A percentile compares a stretch with the other conserved stretches of the same genome.
Conservation (phyloP, 2,329 filamentous ascomycete genomes). For the Pseudopyrenochaeta lycopersici region DNA sequence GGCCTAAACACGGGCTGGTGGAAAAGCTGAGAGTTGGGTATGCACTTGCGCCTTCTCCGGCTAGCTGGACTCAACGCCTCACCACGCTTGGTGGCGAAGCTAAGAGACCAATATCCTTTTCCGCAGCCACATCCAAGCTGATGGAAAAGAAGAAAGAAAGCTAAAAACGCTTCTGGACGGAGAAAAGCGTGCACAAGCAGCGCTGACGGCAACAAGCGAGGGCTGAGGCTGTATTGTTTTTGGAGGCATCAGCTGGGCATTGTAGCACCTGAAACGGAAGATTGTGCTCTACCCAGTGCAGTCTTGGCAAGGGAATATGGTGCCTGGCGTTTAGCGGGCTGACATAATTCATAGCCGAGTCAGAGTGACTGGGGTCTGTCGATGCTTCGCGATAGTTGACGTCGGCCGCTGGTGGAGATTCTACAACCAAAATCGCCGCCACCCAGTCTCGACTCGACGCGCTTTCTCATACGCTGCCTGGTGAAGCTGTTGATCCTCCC, state of each 20-base stretch:
- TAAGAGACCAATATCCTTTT: neutral
- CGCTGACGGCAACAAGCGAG: neutral
- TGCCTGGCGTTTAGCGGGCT: neutral
- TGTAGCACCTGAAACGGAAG: too few relatives aligned
- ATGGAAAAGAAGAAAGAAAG: neutral
- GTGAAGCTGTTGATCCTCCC: neutral
- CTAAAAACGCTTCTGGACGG: neutral
- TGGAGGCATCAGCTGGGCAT: too few relatives aligned
- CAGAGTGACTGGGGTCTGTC: neutral
- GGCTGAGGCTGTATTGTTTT: neutral
- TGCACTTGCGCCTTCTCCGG: neutral
- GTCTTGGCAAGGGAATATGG: neutral
- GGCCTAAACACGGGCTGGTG: neutral
- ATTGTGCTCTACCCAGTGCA: neutral
- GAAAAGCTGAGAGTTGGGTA: neutral
- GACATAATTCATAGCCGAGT: neutral
- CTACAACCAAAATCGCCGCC: neutral
- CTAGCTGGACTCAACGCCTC: neutral
- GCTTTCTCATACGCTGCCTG: neutral
- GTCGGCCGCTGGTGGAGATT: slow-evolving; percentile 12
- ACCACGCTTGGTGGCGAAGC: neutral
- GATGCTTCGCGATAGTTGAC: slow-evolving; percentile 16
- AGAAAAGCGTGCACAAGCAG: neutral
- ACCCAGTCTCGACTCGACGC: neutral
- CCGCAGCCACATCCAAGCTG: neutral